Evolutionary conservation across 305 asterid species (phyloP).

Genomic region (Fraxinus albicans): DNA sequence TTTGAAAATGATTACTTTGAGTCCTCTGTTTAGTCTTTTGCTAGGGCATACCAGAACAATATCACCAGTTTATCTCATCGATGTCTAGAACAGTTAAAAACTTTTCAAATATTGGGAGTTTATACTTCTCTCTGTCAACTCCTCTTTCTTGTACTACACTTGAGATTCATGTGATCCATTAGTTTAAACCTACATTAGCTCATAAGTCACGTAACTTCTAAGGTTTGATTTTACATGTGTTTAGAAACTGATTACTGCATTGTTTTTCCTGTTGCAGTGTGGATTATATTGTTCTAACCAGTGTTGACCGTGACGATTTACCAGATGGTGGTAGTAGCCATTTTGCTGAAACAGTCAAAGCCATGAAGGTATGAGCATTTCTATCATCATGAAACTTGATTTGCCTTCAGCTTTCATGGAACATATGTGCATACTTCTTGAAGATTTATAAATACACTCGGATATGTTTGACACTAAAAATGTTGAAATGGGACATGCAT

Average conservation of each 20-base stretch:
- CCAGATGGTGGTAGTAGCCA: constrained; percentile 98
- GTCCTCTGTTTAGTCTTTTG: not conserved
- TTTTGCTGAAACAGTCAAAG: constrained; percentile 88
- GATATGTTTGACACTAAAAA: constrained; percentile 1
- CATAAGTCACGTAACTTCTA: not conserved
- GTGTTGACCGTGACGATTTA: constrained; percentile 95
- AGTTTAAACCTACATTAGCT: not conserved
- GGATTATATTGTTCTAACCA: constrained; percentile 91
- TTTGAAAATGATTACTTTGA: not conserved
- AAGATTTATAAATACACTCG: not conserved
- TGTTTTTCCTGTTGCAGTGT: constrained; percentile 55
- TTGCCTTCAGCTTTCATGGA: constrained; percentile 12
- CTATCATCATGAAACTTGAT: constrained; percentile 9
- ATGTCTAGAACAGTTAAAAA: not conserved
- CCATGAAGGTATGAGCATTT: constrained; percentile 62
- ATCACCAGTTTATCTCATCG: not conserved
- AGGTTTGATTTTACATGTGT: not conserved
- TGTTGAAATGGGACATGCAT: not conserved
- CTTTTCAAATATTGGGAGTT: not conserved
- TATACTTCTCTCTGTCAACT: not conserved
- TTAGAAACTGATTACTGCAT: constrained; percentile 18
- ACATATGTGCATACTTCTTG: constrained; percentile 7
- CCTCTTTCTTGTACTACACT: not conserved
- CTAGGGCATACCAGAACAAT: not conserved
- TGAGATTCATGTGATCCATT: not conserved